Evolutionary conservation across 768 basidiomycete species (phyloP), one percentile per base, ranked within the genome.

Genomic region (Boletus bicolor): DNA sequence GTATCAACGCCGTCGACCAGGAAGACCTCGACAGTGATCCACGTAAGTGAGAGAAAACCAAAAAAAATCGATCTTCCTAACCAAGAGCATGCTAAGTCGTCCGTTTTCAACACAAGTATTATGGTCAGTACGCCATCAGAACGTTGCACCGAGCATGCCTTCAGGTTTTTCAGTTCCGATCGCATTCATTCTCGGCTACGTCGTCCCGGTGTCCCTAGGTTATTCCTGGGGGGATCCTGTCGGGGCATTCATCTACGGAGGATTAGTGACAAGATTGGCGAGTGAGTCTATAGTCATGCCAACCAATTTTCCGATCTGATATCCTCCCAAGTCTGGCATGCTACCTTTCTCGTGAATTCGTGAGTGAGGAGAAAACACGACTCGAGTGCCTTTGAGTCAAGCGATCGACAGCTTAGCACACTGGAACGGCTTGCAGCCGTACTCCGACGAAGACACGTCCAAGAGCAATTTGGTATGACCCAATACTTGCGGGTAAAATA

Each of bases 391-490:
- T 45, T 4, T 8, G 17, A 28, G 3, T 34, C 21, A 7, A 50
- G 6, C n/a, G 5, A n/a, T 42, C 12, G 12, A 10, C 37, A 58
- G 57, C 28, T 21, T 47, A 39, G 57, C 56, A 7, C 57, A 58
- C 42, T 58, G 57, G 57, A 42, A 51, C n/a, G 49, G 57, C 21
- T 19, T 51, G 28, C 56, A 58, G 35, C 56, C 55, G 3, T 58
- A 58, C 44, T 58, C 57, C 3, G 57, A 58, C 44, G 57, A 58
- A 26, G 44, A 58, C 44, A 58, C 56, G 4, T 58, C 57, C 7
- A 58, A 42, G 38, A n/a, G 57, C 39, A 58, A 47, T 30, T 21
- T 51, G 56, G 57, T 51, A 58, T 8, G 55, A 2, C 7, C 26
- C 34, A 3, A 30, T 42, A 1, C 37, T 28, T 34, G 4, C n/a